phyloP scores from a whole-genome alignment of 306 rosid genomes.

The Pterocarpus santalinus region DNA sequence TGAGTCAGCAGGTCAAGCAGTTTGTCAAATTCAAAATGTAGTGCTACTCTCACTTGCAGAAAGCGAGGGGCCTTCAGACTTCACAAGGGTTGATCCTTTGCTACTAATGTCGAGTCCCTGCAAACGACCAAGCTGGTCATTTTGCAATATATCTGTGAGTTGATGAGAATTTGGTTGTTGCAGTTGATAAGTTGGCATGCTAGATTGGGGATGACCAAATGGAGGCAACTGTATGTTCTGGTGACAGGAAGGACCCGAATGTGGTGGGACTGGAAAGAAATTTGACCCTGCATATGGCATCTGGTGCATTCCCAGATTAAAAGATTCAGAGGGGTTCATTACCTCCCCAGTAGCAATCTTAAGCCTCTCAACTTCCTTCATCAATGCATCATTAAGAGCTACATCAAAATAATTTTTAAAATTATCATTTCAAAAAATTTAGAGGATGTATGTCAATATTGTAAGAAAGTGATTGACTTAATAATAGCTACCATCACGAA shows the following conservation, averaged over 20 bases:
- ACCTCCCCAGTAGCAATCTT: constrained; percentile 91
- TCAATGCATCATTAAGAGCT: constrained; percentile 93
- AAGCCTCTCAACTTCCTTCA: constrained; percentile 97
- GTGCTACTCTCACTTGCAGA: constrained; percentile 95
- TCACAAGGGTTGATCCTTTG: constrained; percentile 71
- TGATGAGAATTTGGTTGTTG: constrained; percentile 73
- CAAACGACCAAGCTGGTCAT: constrained; percentile 80
- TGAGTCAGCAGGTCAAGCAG: constrained; percentile 78
- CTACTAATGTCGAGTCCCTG: constrained; percentile 93
- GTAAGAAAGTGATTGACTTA: constrained; percentile 29
- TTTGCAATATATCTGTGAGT: constrained; percentile 78
- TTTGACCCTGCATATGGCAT: constrained; percentile 65
- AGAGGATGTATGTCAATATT: constrained; percentile 10
- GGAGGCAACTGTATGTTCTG: constrained; percentile 69
- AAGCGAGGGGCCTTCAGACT: constrained; percentile 83
- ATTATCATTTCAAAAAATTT: constrained; percentile 10
- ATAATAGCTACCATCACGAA: constrained; percentile 80
- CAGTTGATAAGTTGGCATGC: constrained; percentile 61
- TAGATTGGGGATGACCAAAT: constrained; percentile 65
- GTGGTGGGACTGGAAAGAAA: constrained; percentile 74
- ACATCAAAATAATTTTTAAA: constrained; percentile 40
- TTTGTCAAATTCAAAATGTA: constrained; percentile 75
- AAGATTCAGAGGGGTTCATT: constrained; percentile 79
- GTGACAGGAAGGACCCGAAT: constrained; percentile 65
- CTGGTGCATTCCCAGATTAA: constrained; percentile 86